Conservation (phyloP, 306 rosid species). For the Amphicarpaea edgeworthii region DNA sequence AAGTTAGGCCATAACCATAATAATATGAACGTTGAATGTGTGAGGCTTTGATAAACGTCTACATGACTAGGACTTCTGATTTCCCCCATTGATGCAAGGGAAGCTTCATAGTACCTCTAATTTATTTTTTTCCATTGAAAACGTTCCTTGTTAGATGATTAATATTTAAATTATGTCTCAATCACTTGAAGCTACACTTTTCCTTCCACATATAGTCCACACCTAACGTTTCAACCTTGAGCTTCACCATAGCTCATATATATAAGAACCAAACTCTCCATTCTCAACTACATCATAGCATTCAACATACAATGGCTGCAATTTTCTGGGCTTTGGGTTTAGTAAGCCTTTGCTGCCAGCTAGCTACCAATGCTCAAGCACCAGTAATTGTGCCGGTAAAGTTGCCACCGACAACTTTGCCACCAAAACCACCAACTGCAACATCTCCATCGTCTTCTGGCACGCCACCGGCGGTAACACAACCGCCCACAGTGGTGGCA, state of each 20-base stretch:
- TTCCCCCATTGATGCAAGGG: neutral
- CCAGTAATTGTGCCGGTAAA: constrained; percentile 45
- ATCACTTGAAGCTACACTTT: constrained; percentile 58
- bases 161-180: constrained; percentile 46
- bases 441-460: constrained; percentile 18
- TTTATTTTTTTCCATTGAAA: constrained; percentile 13
- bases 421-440: constrained; percentile 18
- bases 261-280: constrained; percentile 40
- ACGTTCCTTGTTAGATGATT: constrained; percentile 47
- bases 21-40: neutral
- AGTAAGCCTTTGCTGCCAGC: constrained; percentile 38
- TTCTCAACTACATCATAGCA: constrained; percentile 10
- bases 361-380: constrained; percentile 47
- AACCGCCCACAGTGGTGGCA: constrained; percentile 43
- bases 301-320: constrained; percentile 44
- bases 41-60: neutral
- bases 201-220: constrained; percentile 46
- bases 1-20: constrained; percentile 30
- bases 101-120: neutral
- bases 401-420: constrained; percentile 30
- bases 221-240: constrained; percentile 34
- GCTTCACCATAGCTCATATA: constrained; percentile 41
- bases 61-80: neutral
- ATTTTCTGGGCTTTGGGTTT: constrained; percentile 39
- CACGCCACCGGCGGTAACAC: constrained; percentile 18